phyloP scores from a whole-genome alignment of 2,329 filamentous ascomycete species.

The Xylaria sp. region DNA sequence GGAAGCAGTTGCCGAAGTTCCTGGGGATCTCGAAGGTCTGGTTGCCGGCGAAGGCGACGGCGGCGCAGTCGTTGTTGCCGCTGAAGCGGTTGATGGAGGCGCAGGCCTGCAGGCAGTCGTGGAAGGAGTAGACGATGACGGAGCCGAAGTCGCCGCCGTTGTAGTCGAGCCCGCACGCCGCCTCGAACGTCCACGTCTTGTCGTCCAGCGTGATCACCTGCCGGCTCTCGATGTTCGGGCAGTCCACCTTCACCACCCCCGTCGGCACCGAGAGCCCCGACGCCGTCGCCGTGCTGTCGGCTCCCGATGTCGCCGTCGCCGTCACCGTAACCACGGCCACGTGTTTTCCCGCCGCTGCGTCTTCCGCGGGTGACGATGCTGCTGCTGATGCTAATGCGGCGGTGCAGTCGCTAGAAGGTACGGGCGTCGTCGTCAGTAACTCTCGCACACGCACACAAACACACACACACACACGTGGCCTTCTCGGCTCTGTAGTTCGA shows the following conservation, averaged over 20 bases:
- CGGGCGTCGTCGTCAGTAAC: background rate
- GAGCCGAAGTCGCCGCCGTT: conserved; percentile 15
- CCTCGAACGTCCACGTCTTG: conserved; percentile 21
- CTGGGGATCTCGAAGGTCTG: conserved; percentile 2
- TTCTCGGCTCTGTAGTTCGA: background rate
- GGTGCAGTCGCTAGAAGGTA: background rate
- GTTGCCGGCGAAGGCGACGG: conserved; percentile 18
- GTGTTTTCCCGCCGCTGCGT: too few relatives aligned
- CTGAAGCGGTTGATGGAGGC: conserved; percentile 23
- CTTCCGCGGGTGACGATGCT: too few relatives aligned
- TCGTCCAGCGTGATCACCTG: conserved; percentile 12
- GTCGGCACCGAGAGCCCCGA: conserved; percentile 18
- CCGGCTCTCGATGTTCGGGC: conserved; percentile 11
- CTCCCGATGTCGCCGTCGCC: conserved; percentile 1
- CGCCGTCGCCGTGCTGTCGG: conserved; percentile 2
- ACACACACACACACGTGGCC: too few relatives aligned
- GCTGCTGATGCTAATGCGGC: conserved; percentile 1
- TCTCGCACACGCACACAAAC: too few relatives aligned
- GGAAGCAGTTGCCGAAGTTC: background rate
- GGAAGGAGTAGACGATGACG: conserved; percentile 24
- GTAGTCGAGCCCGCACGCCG: conserved; percentile 19
- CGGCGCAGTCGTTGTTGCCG: conserved; percentile 13
- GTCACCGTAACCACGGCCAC: background rate
- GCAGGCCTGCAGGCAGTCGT: conserved; percentile 26
- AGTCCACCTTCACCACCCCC: conserved; percentile 21